Evolutionary conservation across 1,139 yeast genomes (phyloP).

Genomic region (Magnusiomyces magnusii): DNA sequence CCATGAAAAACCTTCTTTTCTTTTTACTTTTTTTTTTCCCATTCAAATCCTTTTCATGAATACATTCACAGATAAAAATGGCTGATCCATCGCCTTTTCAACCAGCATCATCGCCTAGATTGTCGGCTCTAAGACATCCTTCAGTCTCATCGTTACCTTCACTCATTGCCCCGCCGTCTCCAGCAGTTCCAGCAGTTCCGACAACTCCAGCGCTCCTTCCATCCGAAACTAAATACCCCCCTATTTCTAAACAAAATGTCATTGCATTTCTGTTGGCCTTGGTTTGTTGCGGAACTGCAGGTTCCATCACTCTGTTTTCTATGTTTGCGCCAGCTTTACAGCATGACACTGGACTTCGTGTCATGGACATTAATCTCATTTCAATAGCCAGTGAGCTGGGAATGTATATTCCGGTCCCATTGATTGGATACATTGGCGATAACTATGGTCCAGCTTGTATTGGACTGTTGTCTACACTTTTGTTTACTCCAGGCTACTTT

Average conservation of each 20-base stretch:
- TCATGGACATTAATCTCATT: constrained; percentile 67
- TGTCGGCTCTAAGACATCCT: neutral
- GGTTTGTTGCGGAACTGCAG: constrained; percentile 58
- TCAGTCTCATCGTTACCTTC: neutral
- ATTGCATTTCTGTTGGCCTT: constrained; percentile 19
- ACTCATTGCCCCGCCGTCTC: neutral
- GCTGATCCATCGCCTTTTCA: neutral
- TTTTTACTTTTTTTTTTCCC: neutral
- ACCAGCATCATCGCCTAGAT: neutral
- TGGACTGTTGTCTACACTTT: constrained; percentile 52
- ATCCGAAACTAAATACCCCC: neutral
- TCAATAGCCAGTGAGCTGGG: constrained; percentile 75
- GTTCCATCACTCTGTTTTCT: constrained; percentile 74
- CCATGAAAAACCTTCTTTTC: neutral
- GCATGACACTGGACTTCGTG: constrained; percentile 48
- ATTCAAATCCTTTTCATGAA: neutral
- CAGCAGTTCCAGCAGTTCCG: neutral
- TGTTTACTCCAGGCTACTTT: constrained; percentile 69
- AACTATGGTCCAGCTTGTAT: constrained; percentile 73
- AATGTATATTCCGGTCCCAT: constrained; percentile 76
- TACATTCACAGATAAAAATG: too few species aligned
- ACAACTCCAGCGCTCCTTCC: constrained; percentile 1
- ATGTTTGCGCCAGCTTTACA: constrained; percentile 69
- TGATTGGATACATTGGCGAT: constrained; percentile 78
- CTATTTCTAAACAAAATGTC: neutral